Percentiles rank a stretch among this genome's conserved stretches.
Evolutionary conservation across 2,329 filamentous ascomycete genomes (phyloP).

Genomic region (Pseudocercospora fuligena): DNA sequence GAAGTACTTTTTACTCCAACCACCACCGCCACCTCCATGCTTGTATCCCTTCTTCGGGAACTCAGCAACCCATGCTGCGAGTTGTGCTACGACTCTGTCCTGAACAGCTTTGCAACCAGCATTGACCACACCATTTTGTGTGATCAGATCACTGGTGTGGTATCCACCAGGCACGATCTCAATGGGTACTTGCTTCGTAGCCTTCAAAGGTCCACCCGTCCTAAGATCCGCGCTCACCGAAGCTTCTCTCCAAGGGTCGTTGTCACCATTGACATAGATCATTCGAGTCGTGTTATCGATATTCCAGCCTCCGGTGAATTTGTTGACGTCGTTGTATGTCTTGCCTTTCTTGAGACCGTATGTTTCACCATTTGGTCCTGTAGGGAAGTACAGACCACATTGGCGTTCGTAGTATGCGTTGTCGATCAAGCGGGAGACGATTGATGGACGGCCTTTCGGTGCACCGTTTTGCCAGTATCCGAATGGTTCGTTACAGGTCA

Average conservation of each 20-base stretch:
- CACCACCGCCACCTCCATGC: neutral
- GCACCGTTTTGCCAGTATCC: conserved; percentile 62
- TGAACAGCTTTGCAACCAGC: conserved; percentile 55
- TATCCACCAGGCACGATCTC: conserved; percentile 59
- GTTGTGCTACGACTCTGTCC: conserved; percentile 55
- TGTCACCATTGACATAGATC: conserved; percentile 63
- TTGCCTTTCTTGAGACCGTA: conserved; percentile 55
- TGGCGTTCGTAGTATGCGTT: conserved; percentile 61
- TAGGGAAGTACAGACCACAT: conserved; percentile 62
- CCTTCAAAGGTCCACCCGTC: conserved; percentile 59
- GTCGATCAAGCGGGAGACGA: conserved; percentile 59
- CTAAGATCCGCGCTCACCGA: conserved; percentile 59
- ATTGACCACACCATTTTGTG: conserved; percentile 54
- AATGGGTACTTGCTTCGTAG: conserved; percentile 55
- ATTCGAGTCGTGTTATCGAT: conserved; percentile 60
- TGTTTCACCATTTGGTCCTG: conserved; percentile 52
- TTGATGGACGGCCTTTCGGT: conserved; percentile 49
- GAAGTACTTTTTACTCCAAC: neutral
- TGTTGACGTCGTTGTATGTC: conserved; percentile 57
- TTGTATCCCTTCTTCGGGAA: conserved; percentile 37
- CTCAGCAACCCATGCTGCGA: conserved; percentile 60
- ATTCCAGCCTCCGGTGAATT: conserved; percentile 61
- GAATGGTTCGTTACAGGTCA: conserved; percentile 68
- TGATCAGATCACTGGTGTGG: conserved; percentile 61
- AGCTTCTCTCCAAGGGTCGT: conserved; percentile 64